Evolutionary conservation across 1,284 basidiomycete genomes (phyloP).

Genomic region (Erythrobasidium hasegawianum): DNA sequence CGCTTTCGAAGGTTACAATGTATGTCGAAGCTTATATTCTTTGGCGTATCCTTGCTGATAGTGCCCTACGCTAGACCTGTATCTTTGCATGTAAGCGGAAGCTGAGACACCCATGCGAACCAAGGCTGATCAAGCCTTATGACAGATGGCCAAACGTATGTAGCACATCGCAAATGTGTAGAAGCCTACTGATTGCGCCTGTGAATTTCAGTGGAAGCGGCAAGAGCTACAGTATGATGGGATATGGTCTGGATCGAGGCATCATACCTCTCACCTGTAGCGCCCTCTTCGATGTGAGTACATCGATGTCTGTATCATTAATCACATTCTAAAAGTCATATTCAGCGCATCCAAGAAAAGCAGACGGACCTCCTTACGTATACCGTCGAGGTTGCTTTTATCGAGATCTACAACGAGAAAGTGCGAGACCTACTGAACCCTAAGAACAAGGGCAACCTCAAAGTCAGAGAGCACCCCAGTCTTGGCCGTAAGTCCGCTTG

Average conservation of each 20-base stretch:
- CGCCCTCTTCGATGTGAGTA: constrained; percentile 81
- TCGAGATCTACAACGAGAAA: constrained; percentile 99
- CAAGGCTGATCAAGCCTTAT: not conserved
- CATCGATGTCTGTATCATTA: too few species aligned
- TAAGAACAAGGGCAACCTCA: constrained; percentile 90
- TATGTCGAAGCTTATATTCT: constrained; percentile 64
- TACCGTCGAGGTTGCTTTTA: constrained; percentile 94
- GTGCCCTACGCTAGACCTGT: not conserved
- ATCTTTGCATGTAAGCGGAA: constrained; percentile 35
- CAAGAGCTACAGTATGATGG: constrained; percentile 77
- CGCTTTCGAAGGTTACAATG: constrained; percentile 94
- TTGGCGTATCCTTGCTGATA: constrained; percentile 62
- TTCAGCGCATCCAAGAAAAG: constrained; percentile 25
- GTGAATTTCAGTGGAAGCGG: constrained; percentile 30
- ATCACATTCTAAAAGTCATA: too few species aligned
- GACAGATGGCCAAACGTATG: constrained; percentile 30
- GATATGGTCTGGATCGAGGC: constrained; percentile 93
- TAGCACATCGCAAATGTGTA: too few species aligned
- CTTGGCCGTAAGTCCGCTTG: constrained; percentile 38
- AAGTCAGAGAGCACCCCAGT: constrained; percentile 92
- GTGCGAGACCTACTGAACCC: constrained; percentile 95
- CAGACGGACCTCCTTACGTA: constrained; percentile 57
- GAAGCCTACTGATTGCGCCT: constrained; percentile 1
- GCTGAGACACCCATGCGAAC: too few species aligned
- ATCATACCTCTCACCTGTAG: constrained; percentile 96